A percentile compares a stretch with the other conserved stretches of the same genome.
Evolutionary conservation across 306 rosid species (phyloP).

Genomic region (Inga leiocalycina): DNA sequence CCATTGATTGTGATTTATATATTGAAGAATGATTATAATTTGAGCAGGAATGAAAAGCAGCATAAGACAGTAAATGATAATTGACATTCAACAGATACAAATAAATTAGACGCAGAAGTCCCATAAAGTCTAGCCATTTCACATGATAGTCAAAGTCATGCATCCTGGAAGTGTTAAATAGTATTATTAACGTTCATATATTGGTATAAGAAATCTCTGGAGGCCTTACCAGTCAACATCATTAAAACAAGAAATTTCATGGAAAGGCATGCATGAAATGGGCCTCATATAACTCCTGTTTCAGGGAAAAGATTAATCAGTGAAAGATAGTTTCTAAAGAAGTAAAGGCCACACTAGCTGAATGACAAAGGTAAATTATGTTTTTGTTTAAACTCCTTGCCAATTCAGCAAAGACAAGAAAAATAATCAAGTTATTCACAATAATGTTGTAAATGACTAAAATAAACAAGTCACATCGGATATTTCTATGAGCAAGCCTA

Average conservation of each 20-base stretch:
- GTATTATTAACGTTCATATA: not conserved
- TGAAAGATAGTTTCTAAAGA: slow-evolving; percentile 9
- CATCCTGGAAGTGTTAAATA: slow-evolving; percentile 8
- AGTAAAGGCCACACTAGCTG: slow-evolving; percentile 15
- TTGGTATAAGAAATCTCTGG: slow-evolving; percentile 17
- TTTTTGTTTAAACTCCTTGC: slow-evolving; percentile 17
- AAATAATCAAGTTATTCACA: slow-evolving; percentile 25
- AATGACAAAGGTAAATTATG: not conserved
- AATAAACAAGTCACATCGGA: not conserved
- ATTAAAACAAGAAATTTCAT: slow-evolving; percentile 80
- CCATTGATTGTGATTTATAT: not conserved
- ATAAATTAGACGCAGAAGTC: not conserved
- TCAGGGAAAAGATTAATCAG: slow-evolving; percentile 35
- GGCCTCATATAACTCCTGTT: slow-evolving; percentile 78
- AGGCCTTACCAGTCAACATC: slow-evolving; percentile 77
- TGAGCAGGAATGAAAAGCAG: not conserved
- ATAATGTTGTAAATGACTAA: slow-evolving; percentile 15
- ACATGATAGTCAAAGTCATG: not conserved
- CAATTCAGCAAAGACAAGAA: slow-evolving; percentile 2
- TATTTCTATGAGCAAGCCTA: not conserved
- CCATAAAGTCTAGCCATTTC: slow-evolving; percentile 18
- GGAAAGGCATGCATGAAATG: slow-evolving; percentile 65
- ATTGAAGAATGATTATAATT: not conserved
- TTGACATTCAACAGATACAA: not conserved
- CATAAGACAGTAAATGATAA: not conserved